A percentile compares a stretch with the other conserved stretches of the same genome.
Evolutionary conservation across 495 filamentous ascomycete genomes (phyloP).

Genomic region (Podospora sp.): DNA sequence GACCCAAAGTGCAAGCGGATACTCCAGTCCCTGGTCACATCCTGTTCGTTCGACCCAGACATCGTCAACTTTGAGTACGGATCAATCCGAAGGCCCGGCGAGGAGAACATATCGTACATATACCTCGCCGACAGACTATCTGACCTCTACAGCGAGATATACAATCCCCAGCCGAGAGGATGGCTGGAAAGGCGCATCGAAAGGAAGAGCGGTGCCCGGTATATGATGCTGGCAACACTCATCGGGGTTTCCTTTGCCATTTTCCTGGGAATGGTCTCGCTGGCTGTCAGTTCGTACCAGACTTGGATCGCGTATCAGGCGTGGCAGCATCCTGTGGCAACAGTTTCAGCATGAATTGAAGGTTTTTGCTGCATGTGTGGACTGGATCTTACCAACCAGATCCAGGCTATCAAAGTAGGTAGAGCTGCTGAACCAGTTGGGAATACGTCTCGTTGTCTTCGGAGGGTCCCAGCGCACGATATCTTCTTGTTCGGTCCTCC

Average conservation of each 20-base stretch:
- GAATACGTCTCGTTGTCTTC: no score
- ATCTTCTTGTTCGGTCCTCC: no score
- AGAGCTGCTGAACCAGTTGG: no score
- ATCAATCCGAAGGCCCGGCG: constrained; percentile 9
- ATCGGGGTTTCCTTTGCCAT: constrained; percentile 15
- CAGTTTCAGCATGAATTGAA: no score
- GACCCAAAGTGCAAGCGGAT: constrained; percentile 1
- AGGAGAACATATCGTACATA: constrained; percentile 12
- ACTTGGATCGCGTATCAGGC: constrained; percentile 19
- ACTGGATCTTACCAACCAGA: no score
- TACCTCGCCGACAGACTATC: constrained; percentile 19
- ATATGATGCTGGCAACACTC: constrained; percentile 18
- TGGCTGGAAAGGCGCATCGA: constrained; percentile 12
- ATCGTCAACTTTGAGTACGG: constrained; percentile 17
- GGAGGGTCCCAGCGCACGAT: no score
- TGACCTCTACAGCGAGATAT: constrained; percentile 15
- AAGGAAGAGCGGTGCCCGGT: constrained; percentile 15
- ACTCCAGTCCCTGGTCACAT: constrained; percentile 8
- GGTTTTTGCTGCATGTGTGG: no score
- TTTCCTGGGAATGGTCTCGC: not conserved
- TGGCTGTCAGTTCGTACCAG: constrained; percentile 15
- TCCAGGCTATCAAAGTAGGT: no score
- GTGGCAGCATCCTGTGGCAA: constrained; percentile 14
- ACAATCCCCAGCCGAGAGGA: constrained; percentile 8
- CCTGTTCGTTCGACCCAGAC: constrained; percentile 15